Evolutionary conservation across 164 flowering plant genomes (phyloP).

Genomic region (Nelumbo lutea): DNA sequence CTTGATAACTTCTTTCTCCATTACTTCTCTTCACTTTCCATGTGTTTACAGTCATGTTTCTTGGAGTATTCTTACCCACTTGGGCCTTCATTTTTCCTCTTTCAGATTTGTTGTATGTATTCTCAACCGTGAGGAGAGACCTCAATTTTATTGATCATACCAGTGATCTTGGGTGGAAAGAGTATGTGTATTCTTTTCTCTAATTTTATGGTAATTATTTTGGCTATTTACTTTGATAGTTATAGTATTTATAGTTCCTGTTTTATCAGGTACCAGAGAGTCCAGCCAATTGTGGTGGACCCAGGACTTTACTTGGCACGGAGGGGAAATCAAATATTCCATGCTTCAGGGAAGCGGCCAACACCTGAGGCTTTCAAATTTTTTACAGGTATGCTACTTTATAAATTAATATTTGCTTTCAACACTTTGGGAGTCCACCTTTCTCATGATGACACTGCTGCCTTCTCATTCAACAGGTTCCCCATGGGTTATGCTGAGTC

Average conservation of each 20-base stretch:
- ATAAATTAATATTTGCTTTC: background rate
- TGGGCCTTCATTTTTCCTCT: conserved; percentile 12
- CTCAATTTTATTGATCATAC: conserved; percentile 94
- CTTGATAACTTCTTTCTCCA: background rate
- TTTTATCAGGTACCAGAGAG: conserved; percentile 50
- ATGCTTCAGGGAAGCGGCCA: conserved; percentile 77
- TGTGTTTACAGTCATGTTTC: background rate
- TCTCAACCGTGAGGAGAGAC: conserved; percentile 73
- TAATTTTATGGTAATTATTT: background rate
- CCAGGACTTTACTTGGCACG: conserved; percentile 77
- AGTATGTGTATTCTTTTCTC: conserved; percentile 53
- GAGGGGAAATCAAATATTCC: conserved; percentile 61
- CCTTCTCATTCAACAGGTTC: conserved; percentile 60
- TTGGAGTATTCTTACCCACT: background rate
- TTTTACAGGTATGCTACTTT: conserved; percentile 61
- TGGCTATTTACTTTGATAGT: too few relatives aligned
- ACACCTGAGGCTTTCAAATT: conserved; percentile 82
- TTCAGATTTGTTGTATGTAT: conserved; percentile 84
- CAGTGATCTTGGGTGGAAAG: conserved; percentile 97
- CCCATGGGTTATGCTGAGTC: conserved; percentile 76
- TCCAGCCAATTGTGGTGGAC: conserved; percentile 74
- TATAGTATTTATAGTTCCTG: background rate
- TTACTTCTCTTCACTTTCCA: background rate
- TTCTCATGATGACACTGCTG: background rate
- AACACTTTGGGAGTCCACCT: background rate